Conservation (phyloP, 495 filamentous ascomycete species). For the Penicillium steckii region DNA sequence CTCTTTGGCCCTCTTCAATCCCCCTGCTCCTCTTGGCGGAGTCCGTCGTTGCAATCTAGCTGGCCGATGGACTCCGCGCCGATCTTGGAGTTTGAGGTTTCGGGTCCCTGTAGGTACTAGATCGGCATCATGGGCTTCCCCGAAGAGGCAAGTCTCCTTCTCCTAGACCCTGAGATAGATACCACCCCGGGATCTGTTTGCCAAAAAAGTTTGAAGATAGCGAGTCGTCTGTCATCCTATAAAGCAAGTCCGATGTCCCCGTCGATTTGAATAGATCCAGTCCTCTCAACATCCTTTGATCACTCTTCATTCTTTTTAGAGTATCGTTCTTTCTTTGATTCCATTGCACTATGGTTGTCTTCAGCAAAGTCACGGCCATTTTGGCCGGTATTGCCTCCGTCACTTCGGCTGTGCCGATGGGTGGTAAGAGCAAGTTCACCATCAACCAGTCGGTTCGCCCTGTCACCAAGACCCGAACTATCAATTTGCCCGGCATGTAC, state of each 20-base stretch:
- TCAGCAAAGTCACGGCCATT: slow-evolving; percentile 36
- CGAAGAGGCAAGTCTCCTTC: slow-evolving; percentile 24
- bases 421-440: slow-evolving; percentile 37
- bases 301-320: slow-evolving; percentile 12
- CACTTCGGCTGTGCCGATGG: slow-evolving; percentile 33
- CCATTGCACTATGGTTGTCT: slow-evolving; percentile 41
- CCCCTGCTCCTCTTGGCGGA: slow-evolving; percentile 15
- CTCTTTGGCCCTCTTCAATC: slow-evolving; percentile 4
- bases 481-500: slow-evolving; percentile 43
- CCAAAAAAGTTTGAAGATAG: not conserved
- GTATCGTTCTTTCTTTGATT: slow-evolving; percentile 13
- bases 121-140: slow-evolving; percentile 23
- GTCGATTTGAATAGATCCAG: slow-evolving; percentile 7
- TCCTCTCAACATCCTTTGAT: slow-evolving; percentile 13
- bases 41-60: slow-evolving; percentile 15
- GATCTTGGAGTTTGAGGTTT: slow-evolving; percentile 17
- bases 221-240: slow-evolving; percentile 16
- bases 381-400: slow-evolving; percentile 32
- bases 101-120: slow-evolving; percentile 12
- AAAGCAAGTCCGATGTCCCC: slow-evolving; percentile 20
- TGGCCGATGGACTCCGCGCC: slow-evolving; percentile 27
- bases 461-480: slow-evolving; percentile 25
- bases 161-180: slow-evolving; percentile 12
- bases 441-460: slow-evolving; percentile 35
- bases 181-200: slow-evolving; percentile 1